Conservation (phyloP, 1,284 basidiomycete species). For the Heterobasidion annosum region DNA sequence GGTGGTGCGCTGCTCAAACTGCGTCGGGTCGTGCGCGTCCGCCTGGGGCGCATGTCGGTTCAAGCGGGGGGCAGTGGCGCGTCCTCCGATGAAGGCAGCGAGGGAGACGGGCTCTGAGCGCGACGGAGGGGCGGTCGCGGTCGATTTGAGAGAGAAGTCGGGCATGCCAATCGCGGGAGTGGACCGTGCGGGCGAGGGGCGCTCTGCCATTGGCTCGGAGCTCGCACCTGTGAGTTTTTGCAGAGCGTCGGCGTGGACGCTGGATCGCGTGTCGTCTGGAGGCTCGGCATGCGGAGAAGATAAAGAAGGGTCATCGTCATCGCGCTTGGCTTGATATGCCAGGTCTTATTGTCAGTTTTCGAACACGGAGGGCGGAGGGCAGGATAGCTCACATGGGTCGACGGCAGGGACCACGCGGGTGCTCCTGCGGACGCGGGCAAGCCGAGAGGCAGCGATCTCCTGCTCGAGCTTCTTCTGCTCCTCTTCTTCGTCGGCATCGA, state of each 20-base stretch:
- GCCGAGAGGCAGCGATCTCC: slow-evolving; percentile 63
- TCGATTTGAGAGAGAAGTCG: slow-evolving; percentile 4
- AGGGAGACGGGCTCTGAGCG: slow-evolving; percentile 49
- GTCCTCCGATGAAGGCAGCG: slow-evolving; percentile 71
- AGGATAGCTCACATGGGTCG: slow-evolving; percentile 20
- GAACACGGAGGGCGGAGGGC: neutral
- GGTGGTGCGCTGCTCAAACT: slow-evolving; percentile 51
- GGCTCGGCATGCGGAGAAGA: no score
- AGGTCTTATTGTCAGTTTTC: no score
- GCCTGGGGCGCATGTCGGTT: slow-evolving; percentile 63
- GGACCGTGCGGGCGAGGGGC: slow-evolving; percentile 5
- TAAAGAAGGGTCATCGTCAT: no score
- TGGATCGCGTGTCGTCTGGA: no score
- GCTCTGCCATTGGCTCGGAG: slow-evolving; percentile 1
- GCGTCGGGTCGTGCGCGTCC: slow-evolving; percentile 53
- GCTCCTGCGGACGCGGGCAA: slow-evolving; percentile 57
- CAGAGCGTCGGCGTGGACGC: slow-evolving; percentile 34
- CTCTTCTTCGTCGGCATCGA: slow-evolving; percentile 69
- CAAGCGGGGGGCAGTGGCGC: slow-evolving; percentile 59
- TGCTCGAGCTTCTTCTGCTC: slow-evolving; percentile 67
- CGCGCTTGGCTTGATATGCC: no score
- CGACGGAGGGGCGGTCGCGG: neutral
- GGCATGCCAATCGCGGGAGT: slow-evolving; percentile 7
- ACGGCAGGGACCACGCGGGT: slow-evolving; percentile 31
- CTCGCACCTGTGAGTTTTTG: slow-evolving; percentile 26